phyloP scores from a whole-genome alignment of 2,329 filamentous ascomycete species.

The Colletotrichum agaves region DNA sequence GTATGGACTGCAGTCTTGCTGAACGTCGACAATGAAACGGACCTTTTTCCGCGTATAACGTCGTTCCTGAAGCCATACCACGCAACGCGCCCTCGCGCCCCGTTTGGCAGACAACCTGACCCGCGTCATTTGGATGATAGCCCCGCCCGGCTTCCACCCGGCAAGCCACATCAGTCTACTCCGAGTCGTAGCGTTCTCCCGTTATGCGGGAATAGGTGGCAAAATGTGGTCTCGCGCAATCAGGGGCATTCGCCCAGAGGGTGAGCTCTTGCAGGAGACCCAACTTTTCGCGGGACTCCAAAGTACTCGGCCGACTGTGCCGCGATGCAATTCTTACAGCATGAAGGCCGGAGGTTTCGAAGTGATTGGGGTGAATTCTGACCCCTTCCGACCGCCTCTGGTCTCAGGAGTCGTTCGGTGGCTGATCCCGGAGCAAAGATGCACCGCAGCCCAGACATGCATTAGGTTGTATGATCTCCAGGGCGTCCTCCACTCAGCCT shows the following conservation, averaged over 20 bases:
- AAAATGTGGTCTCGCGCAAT: neutral
- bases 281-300: neutral
- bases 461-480: conserved; percentile 20
- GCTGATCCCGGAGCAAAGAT: neutral
- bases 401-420: conserved; percentile 4
- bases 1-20: neutral
- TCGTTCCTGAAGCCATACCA: conserved; percentile 6
- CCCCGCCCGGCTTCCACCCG: neutral
- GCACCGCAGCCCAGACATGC: neutral
- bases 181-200: neutral
- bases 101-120: neutral
- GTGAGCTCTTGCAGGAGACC: neutral
- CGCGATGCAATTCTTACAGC: neutral
- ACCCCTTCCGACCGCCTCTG: neutral
- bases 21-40: neutral
- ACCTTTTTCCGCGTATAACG: neutral
- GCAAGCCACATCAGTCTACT: neutral
- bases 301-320: conserved; percentile 10
- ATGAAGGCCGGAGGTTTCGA: conserved; percentile 10
- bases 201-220: neutral
- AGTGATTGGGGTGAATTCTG: conserved; percentile 17
- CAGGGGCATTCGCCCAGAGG: neutral
- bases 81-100: neutral
- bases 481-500: neutral
- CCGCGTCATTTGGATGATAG: neutral